Evolutionary conservation across 202 grass and related monocot species (phyloP), one percentile per base, ranked within the genome.

Genomic region (Miscanthus sacchariflorus): DNA sequence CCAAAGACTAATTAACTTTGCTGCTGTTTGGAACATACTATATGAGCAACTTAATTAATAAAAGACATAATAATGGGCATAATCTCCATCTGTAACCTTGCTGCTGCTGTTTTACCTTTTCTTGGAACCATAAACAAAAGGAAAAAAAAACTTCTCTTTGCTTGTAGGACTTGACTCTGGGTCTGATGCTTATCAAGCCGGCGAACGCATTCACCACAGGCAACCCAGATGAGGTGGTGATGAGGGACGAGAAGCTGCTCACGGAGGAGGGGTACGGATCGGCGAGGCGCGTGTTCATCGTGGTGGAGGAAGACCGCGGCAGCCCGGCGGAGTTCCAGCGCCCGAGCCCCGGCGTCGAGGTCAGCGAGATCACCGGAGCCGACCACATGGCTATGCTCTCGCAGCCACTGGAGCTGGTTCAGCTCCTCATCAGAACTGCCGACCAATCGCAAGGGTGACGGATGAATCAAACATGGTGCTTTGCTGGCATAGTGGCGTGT

Each of bases 361-460:
- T 78, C n/a, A 58, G 33, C 23, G 72, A 43, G 76, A 18, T 77
- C 10, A 39, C 69, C 39, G 85, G 68, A 74, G 84, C 91, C 3
- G 81, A 90, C 58, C 88, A 93, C 68, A 93, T 93, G 91, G 88
- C 7, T 58, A 93, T 90, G 91, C 81, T 93, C 59, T 93, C 84
- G 3, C 25, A 3, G 76, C 70, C 91, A 4, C 9, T 89, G 66
- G 56, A 91, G 74, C 59, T 93, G 77, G 9, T 71, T 79, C 27
- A 92, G 33, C 27, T 88, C 18, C 75, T 89, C 6, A 18, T 84
- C 27, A 67, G n/a, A 58, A 73, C 84, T 54, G 35, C 92, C 46
- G 5, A 76, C 50, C 49, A 25, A 28, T 9, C 24, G n/a, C 10
- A 46, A 11, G 14, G 8, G n/a, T 14, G 23, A 45, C 19, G 4